Conservation (phyloP, 2,329 filamentous ascomycete genomes). For the Cercospora nicotianae region DNA sequence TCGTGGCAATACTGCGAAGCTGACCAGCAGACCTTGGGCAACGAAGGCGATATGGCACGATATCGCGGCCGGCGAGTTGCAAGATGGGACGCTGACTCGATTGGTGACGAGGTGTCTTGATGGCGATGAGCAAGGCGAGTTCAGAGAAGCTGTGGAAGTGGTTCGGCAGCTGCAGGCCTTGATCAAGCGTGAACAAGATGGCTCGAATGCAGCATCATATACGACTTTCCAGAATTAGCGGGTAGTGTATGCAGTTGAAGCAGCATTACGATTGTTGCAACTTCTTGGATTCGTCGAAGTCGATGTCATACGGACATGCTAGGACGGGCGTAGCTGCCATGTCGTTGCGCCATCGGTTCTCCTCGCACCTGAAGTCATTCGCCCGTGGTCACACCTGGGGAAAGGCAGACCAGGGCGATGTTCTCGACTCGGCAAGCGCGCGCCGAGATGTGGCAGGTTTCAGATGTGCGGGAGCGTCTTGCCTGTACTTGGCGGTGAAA, state of each 20-base stretch:
- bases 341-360: not conserved
- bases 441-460: not conserved
- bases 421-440: not conserved
- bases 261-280: not conserved
- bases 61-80: not conserved
- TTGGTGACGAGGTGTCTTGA: not conserved
- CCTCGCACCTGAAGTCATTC: not conserved
- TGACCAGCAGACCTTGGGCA: not conserved
- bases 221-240: not conserved
- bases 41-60: not conserved
- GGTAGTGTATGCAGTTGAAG: not conserved
- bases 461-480: not conserved
- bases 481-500: not conserved
- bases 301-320: not conserved
- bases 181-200: not conserved
- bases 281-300: too few species aligned
- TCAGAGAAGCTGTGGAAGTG: not conserved
- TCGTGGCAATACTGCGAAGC: not conserved
- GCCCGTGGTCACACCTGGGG: not conserved
- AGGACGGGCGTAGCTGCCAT: not conserved
- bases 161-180: not conserved
- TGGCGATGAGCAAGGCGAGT: not conserved
- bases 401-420: not conserved
- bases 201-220: not conserved
- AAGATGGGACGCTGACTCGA: not conserved